phyloP scores from a whole-genome alignment of 2,329 filamentous ascomycete genomes.

The Aschersonia sp. region DNA sequence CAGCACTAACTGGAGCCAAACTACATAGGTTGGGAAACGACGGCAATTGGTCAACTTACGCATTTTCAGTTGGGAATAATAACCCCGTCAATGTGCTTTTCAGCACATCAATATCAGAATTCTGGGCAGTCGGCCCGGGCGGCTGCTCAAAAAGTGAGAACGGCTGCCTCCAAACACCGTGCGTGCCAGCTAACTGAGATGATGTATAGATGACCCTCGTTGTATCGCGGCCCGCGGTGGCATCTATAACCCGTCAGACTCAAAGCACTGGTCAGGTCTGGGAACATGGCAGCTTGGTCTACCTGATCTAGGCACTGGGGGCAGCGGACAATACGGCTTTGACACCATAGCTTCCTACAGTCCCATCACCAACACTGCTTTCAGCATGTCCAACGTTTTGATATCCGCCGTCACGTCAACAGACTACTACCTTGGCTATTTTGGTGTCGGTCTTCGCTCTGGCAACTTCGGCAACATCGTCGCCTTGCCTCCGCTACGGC shows the following conservation, averaged over 20 bases:
- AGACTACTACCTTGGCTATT: constrained; percentile 36
- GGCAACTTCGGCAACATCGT: constrained; percentile 35
- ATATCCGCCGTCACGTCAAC: constrained; percentile 41
- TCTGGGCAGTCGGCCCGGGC: constrained; percentile 49
- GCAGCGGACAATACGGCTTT: constrained; percentile 51
- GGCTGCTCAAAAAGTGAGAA: constrained; percentile 36
- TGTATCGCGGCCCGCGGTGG: constrained; percentile 45
- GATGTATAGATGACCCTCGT: constrained; percentile 24
- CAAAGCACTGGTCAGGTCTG: constrained; percentile 41
- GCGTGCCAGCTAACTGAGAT: constrained; percentile 6
- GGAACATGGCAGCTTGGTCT: constrained; percentile 47
- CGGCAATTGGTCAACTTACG: constrained; percentile 59
- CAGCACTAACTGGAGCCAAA: no score
- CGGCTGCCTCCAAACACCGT: not conserved
- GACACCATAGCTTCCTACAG: constrained; percentile 30
- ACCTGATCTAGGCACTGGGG: constrained; percentile 39
- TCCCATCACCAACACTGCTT: constrained; percentile 19
- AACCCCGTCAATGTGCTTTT: constrained; percentile 27
- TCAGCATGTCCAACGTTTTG: constrained; percentile 29
- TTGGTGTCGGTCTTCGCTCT: constrained; percentile 41
- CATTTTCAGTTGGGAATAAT: constrained; percentile 31
- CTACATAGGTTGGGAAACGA: constrained; percentile 46
- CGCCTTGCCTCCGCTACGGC: constrained; percentile 35
- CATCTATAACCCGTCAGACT: constrained; percentile 38
- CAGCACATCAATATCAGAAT: constrained; percentile 56